Conservation (phyloP, 208 protist genomes). For the Wallacemonas sp. region DNA sequence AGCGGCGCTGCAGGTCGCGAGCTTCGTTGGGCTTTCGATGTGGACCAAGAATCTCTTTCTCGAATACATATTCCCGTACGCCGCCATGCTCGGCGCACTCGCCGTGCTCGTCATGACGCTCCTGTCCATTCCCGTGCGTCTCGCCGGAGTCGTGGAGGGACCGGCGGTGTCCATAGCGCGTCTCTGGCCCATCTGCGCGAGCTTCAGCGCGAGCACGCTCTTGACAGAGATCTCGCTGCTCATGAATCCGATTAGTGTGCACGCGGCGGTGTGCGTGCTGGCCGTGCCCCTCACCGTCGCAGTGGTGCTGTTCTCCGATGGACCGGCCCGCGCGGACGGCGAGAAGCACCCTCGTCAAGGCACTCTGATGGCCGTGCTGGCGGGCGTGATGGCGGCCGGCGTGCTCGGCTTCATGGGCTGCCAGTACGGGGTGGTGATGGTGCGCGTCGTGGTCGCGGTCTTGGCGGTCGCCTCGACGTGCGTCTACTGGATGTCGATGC, state of each 20-base stretch:
- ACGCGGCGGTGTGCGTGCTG: background rate
- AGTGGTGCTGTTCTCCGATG: background rate
- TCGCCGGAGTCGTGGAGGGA: background rate
- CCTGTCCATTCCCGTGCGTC: background rate
- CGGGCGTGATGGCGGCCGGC: background rate
- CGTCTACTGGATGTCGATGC: background rate
- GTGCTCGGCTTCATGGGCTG: background rate
- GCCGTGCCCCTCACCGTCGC: background rate
- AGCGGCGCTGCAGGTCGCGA: background rate
- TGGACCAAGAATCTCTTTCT: constrained; percentile 11
- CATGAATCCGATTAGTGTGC: background rate
- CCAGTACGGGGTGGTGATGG: background rate
- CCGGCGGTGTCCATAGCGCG: background rate
- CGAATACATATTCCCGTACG: background rate
- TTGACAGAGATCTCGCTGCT: background rate
- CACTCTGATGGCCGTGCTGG: background rate
- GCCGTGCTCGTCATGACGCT: background rate
- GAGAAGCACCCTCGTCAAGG: background rate
- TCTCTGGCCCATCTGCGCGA: background rate
- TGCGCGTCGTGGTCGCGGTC: background rate
- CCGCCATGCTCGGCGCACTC: background rate
- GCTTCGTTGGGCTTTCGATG: background rate
- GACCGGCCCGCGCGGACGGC: background rate
- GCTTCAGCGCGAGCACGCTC: background rate
- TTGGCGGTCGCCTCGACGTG: background rate